These are phyloP conservation scores for Gliomastix tumulicola DNA, from an alignment of 2,329 filamentous ascomycete genomes.

Conservation along the genomic window DNA sequence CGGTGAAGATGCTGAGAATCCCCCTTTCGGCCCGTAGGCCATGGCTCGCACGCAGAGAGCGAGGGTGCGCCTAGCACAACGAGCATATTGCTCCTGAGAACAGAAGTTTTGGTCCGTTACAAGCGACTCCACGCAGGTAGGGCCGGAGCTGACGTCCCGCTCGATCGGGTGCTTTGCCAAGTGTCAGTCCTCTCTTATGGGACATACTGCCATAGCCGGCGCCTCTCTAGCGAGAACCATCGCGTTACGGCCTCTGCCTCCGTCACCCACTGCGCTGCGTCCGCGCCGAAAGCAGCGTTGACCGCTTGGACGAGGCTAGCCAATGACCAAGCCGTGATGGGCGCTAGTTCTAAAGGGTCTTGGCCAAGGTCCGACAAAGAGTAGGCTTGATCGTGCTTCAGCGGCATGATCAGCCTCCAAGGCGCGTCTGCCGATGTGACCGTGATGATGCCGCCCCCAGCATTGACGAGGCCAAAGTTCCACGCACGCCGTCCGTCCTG, in stretches of 20 bases:
- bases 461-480: constrained; percentile 48
- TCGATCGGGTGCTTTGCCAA: no score
- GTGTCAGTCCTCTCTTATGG: no score
- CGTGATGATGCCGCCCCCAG: constrained; percentile 10
- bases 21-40: no score
- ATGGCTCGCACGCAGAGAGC: no score
- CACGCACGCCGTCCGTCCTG: constrained; percentile 26
- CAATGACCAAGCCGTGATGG: constrained; percentile 7
- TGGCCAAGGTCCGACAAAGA: constrained; percentile 8
- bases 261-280: constrained; percentile 9
- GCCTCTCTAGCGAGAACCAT: constrained; percentile 11
- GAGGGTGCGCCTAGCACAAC: no score
- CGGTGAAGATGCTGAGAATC: no score
- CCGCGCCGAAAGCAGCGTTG: constrained; percentile 4
- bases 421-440: constrained; percentile 9
- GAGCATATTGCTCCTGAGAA: no score
- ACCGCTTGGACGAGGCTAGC: constrained; percentile 5
- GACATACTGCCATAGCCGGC: constrained; percentile 4
- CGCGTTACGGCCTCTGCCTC: constrained; percentile 11
- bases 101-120: no score
- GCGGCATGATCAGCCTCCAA: constrained; percentile 11
- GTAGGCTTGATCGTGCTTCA: constrained; percentile 10
- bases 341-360: constrained; percentile 7
- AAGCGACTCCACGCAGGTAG: no score
- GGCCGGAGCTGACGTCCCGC: no score